Evolutionary conservation across 345 rosid genomes (phyloP), one percentile per base, ranked within the genome.

Genomic region (Brassica juncea): DNA sequence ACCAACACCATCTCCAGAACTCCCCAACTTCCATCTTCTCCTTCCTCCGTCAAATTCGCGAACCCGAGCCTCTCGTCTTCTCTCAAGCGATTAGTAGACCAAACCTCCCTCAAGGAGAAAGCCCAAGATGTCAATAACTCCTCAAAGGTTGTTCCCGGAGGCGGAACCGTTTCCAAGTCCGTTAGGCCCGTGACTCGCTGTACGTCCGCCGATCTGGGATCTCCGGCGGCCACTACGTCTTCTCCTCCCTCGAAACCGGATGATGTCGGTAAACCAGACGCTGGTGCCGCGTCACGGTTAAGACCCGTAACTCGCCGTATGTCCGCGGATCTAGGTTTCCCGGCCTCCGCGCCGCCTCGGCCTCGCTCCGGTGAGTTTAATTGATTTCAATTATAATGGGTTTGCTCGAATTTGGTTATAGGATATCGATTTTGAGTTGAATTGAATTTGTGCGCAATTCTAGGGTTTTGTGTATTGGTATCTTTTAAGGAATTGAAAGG

Each of bases 61-160:
- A 82, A 82, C 57, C 84, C 84, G n/a, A 68, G 68, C 49, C 79
- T 82, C 60, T 49, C 79, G 30, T 82, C 81, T 14, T 77, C 82
- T 23, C 79, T 82, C n/a, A 82, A 77, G 67, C 73, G 82, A 44
- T 11, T 82, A 68, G 55, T 82, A 0, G 68, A 82, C 34, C 77
- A 82, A 60, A 77, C 84, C 15, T 42, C 75, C 0, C 30, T 65
- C 82, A 77, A 82, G 75, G 75, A 73, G 19, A 77, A 39, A 31
- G 4, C 34, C 62, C 27, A 60, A 27, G 60, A 55, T 70, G 80
- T 9, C 28, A 57, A 4, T n/a, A 67, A 42, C 9, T 72, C 75
- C 8, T 72, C 75, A 4, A 37, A 31, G 8, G 1, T 0, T 55
- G 44, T 5, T 55, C 0, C 68, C 28, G 79, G 2, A 10, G n/a